Percentiles rank a stretch among this genome's conserved stretches.
Evolutionary conservation across 495 filamentous ascomycete species (phyloP).

Genomic region (Aspergillus cavernicola): DNA sequence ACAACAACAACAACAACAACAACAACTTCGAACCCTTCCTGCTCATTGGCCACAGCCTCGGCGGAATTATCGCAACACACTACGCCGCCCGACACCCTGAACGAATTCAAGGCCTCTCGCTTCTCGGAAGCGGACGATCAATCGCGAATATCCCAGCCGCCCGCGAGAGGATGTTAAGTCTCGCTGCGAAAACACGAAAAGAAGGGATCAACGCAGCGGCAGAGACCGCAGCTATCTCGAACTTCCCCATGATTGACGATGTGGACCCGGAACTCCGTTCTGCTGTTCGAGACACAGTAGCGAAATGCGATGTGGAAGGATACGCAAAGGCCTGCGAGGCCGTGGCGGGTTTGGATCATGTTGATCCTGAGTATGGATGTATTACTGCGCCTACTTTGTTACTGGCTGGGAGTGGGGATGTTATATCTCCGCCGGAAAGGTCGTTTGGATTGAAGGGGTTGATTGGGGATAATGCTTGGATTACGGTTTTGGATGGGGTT

Average conservation of each 20-base stretch:
- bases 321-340: slow-evolving; percentile 5
- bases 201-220: background rate
- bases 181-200: background rate
- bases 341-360: background rate
- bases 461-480: slow-evolving; percentile 6
- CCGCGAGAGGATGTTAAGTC: slow-evolving; percentile 1
- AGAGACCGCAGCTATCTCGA: background rate
- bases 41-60: slow-evolving; percentile 3
- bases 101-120: background rate
- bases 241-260: background rate
- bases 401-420: slow-evolving; percentile 1
- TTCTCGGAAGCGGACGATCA: slow-evolving; percentile 5
- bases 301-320: background rate
- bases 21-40: background rate
- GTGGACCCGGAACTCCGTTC: background rate
- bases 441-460: background rate
- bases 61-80: slow-evolving; percentile 5
- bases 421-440: slow-evolving; percentile 7
- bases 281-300: background rate
- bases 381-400: slow-evolving; percentile 2
- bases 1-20: background rate
- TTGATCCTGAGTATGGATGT: slow-evolving; percentile 2
- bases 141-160: slow-evolving; percentile 1
- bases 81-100: slow-evolving; percentile 5
- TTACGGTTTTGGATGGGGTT: slow-evolving; percentile 1